These are phyloP conservation scores for Syzygium syzygioides DNA, from an alignment of 441 rosid species.

Conservation along the genomic window DNA sequence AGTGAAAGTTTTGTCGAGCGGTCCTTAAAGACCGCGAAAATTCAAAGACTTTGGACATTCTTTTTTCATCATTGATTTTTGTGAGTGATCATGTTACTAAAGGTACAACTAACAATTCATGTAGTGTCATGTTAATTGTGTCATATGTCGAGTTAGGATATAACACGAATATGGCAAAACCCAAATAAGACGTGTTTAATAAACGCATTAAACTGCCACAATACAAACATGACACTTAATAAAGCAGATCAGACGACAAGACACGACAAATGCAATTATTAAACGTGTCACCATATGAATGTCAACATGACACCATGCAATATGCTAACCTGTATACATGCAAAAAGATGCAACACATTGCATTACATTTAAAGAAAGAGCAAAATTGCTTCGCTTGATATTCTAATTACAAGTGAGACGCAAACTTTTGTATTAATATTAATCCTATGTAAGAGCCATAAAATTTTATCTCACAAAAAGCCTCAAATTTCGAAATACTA, in stretches of 20 bases:
- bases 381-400: not conserved
- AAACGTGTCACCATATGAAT: not conserved
- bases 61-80: no score
- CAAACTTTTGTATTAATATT: no score
- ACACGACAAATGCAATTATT: fast-evolving
- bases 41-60: no score
- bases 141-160: no score
- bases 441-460: not conserved
- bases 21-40: no score
- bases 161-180: not conserved
- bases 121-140: not conserved
- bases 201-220: fast-evolving
- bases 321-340: not conserved
- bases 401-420: not conserved
- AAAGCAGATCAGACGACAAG: fast-evolving
- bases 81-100: not conserved
- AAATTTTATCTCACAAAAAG: not conserved
- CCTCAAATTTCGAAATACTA: no score
- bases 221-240: fast-evolving
- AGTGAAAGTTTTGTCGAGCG: no score
- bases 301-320: fast-evolving
- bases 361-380: not conserved
- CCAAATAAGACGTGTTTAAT: fast-evolving
- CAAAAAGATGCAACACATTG: not conserved
- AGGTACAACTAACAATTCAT: no score